Base-by-base conservation (phyloP, 2,329 filamentous ascomycete species). In the Blumeriella jaapii region DNA sequence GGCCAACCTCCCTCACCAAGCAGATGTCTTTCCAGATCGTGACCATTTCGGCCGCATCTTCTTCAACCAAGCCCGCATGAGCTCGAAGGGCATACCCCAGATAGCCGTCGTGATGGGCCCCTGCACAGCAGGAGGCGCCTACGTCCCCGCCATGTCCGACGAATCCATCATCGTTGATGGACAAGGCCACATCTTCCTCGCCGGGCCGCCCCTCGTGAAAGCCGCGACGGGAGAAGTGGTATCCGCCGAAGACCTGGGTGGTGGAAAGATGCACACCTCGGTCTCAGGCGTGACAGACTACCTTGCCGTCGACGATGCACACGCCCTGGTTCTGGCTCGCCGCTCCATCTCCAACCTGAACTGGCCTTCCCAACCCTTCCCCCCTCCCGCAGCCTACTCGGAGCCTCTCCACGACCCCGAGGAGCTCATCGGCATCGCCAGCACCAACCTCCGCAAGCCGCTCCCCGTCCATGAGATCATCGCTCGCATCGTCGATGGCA, bases 51-150 rank as follows among this genome's bases (percentile, higher is more conserved):
- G 89, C 22, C 83, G 89, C 47, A 94, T 96, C 56, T 98, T 98
- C 67, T 98, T 82, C 68, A 95, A 98, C 62, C 89, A 98, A 61
- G 89, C 91, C 2, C 71, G 84, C 52, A 94, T 96, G 86, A 91
- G 82, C 48, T 72, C 81, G 2, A 63, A 78, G 47, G 85, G 86
- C 4, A 93, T 96, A 42, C 89, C 89, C 1, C 89, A 96, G 55
- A 82, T 98, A 49, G 79, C 84, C 7, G 85, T 95, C 2, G 89
- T 98, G 29, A 95, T 98, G 89, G 89, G 89, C 1, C 83, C 89
- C 27, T 98, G 91, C 61, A 98, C 91, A 1, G 89, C 89, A 2
- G 89, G 89, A 32, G 89, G 89, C 30, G 89, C 89, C 15, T 96
- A 98, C 57, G 87, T 96, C 8, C 89, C 89, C 8, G 85, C 84